Conservation (phyloP, 73 alveolate species). For the Effrenium voratum region DNA sequence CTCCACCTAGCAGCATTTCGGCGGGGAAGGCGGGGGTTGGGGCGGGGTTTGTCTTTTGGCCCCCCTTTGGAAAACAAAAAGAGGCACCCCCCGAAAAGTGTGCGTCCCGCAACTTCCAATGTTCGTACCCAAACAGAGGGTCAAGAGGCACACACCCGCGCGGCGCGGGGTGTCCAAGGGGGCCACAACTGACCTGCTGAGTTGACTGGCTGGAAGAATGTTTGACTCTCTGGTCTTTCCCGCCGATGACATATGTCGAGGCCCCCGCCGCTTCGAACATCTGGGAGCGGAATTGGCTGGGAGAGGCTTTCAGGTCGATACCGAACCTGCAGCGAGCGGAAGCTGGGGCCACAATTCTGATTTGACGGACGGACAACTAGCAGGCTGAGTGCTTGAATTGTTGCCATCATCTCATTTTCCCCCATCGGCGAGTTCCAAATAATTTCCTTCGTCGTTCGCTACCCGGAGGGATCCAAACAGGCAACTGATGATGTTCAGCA, state of each 20-base stretch:
- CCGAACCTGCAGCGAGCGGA: constrained; percentile 17
- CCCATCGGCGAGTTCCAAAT: too few relatives aligned
- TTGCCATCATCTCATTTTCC: too few relatives aligned
- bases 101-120: neutral
- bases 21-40: neutral
- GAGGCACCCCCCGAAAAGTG: neutral
- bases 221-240: too few relatives aligned
- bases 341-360: neutral
- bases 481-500: too few relatives aligned
- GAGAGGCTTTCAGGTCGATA: constrained; percentile 42
- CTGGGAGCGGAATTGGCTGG: constrained; percentile 26
- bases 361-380: neutral
- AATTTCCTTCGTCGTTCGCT: too few relatives aligned
- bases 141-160: neutral
- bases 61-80: neutral
- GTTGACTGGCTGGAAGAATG: neutral
- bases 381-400: too few relatives aligned
- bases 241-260: too few relatives aligned
- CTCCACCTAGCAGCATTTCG: constrained; percentile 11
- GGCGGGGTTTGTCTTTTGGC: neutral
- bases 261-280: constrained; percentile 49
- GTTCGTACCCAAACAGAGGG: neutral
- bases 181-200: neutral
- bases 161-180: neutral
- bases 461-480: too few relatives aligned